Conservation (phyloP, 345 rosid genomes). For the Orychophragmus violaceus region DNA sequence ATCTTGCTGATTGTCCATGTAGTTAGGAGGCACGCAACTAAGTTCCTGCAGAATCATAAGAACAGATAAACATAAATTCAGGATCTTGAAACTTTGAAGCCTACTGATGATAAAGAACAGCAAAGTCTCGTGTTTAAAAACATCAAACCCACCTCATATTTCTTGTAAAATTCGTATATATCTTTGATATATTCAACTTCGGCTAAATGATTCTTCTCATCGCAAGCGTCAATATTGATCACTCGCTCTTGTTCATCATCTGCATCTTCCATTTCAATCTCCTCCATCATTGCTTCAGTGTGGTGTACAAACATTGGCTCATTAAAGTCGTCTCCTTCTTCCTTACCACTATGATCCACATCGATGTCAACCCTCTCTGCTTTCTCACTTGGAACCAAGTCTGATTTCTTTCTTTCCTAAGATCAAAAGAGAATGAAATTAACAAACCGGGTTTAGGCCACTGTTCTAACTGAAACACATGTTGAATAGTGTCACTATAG, state of each 20-base stretch:
- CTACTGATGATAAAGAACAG: background rate
- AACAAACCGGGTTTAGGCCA: background rate
- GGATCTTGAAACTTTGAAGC: background rate
- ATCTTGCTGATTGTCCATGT: slow-evolving; percentile 69
- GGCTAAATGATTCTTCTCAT: slow-evolving; percentile 63
- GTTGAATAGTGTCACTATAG: background rate
- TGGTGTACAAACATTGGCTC: slow-evolving; percentile 77
- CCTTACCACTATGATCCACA: slow-evolving; percentile 36
- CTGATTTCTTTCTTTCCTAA: slow-evolving; percentile 47
- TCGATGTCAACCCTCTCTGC: slow-evolving; percentile 41
- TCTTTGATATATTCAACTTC: slow-evolving; percentile 78
- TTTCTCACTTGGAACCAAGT: slow-evolving; percentile 29
- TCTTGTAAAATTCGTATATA: slow-evolving; percentile 39
- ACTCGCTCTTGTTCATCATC: slow-evolving; percentile 35
- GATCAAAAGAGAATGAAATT: background rate
- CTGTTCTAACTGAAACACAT: background rate
- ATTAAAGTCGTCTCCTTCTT: slow-evolving; percentile 29
- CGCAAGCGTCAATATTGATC: slow-evolving; percentile 54
- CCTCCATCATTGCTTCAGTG: slow-evolving; percentile 79
- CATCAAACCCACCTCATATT: slow-evolving; percentile 1
- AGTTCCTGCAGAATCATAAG: slow-evolving; percentile 37
- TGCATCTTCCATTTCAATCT: slow-evolving; percentile 82
- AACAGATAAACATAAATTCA: background rate
- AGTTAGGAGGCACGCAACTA: slow-evolving; percentile 48
- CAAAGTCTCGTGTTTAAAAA: background rate